Conservation (phyloP, 257 asterid species). For the Solanum okadae region DNA sequence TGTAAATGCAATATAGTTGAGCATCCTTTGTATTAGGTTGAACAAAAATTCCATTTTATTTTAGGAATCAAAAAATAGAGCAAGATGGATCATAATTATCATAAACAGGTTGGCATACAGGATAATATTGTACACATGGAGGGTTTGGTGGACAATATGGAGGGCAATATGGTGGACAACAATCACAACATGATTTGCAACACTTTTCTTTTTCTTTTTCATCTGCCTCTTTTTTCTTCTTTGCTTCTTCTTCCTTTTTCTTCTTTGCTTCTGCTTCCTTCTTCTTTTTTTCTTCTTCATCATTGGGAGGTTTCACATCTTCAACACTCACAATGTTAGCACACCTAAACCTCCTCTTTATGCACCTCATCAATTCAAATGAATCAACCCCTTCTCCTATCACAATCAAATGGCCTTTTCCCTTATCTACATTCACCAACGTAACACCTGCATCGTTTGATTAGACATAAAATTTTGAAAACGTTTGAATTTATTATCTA, state of each 20-base stretch:
- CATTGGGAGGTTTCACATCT: background rate
- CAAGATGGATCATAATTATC: background rate
- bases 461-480: background rate
- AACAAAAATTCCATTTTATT: background rate
- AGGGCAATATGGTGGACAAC: background rate
- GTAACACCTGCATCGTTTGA: constrained; percentile 12
- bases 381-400: constrained; percentile 36
- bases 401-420: constrained; percentile 11
- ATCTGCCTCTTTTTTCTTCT: background rate
- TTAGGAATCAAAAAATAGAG: background rate
- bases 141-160: background rate
- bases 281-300: background rate
- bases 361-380: constrained; percentile 11
- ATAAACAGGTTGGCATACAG: constrained; percentile 2
- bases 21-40: background rate
- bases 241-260: background rate
- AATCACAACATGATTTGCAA: background rate
- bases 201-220: background rate
- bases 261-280: background rate
- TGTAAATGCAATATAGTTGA: background rate
- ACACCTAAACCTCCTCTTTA: constrained; percentile 19
- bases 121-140: constrained; percentile 4
- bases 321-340: constrained; percentile 10
- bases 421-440: constrained; percentile 11
- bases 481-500: background rate